A percentile compares a stretch with the other conserved stretches of the same genome.
Evolutionary conservation across 2,329 filamentous ascomycete species (phyloP).

Genomic region (Diaporthe caulivora): DNA sequence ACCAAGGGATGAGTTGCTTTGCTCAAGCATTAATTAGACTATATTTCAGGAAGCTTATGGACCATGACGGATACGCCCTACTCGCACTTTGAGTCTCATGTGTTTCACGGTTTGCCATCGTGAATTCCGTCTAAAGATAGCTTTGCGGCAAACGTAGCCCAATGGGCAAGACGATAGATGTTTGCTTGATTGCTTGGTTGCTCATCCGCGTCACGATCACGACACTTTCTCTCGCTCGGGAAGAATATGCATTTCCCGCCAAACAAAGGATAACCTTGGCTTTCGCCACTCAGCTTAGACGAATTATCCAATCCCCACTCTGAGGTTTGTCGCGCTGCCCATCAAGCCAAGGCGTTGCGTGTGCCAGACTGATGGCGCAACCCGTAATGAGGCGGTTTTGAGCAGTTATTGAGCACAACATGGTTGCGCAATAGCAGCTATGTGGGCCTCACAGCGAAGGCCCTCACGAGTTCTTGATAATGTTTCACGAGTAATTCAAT

Average conservation of each 20-base stretch:
- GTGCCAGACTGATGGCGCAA: neutral
- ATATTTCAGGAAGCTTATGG: neutral
- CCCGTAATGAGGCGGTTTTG: neutral
- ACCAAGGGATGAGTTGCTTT: neutral
- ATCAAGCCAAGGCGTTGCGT: neutral
- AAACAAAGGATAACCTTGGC: neutral
- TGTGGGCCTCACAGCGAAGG: neutral
- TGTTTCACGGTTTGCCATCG: too few relatives aligned
- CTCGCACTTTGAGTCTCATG: neutral
- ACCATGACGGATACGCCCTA: neutral
- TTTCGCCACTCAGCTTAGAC: neutral
- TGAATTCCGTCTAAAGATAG: neutral
- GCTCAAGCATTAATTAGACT: neutral
- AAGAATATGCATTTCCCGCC: too few relatives aligned
- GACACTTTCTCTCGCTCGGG: neutral
- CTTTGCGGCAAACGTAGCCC: neutral
- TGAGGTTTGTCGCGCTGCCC: too few relatives aligned
- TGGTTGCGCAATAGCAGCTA: neutral
- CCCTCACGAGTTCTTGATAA: neutral
- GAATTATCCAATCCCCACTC: neutral
- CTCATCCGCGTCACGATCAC: neutral
- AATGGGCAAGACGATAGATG: too few relatives aligned
- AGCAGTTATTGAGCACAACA: slow-evolving; percentile 26
- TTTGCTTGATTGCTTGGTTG: neutral
- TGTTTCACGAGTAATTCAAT: neutral